Conservation (phyloP, 2,329 filamentous ascomycete genomes). For the Phialophora chinensis region DNA sequence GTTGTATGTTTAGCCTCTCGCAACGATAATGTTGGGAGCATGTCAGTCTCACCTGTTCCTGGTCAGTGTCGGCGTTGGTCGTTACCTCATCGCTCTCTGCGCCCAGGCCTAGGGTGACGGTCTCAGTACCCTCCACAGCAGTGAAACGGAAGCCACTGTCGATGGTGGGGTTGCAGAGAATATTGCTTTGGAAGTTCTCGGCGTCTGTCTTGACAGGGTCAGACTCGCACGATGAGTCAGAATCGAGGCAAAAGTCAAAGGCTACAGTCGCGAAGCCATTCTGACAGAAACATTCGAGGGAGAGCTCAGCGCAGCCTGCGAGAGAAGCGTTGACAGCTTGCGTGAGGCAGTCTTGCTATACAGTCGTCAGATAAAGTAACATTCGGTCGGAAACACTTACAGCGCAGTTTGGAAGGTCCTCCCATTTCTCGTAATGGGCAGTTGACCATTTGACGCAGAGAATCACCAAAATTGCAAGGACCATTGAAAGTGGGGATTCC, state of each 20-base stretch:
- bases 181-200: slow-evolving; percentile 4
- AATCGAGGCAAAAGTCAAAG: slow-evolving; percentile 9
- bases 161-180: slow-evolving; percentile 6
- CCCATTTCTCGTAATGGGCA: slow-evolving; percentile 4
- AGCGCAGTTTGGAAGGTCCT: slow-evolving; percentile 16
- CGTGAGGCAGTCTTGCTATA: slow-evolving; percentile 17
- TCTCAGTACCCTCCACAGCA: not conserved
- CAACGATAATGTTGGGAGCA: not conserved
- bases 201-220: slow-evolving; percentile 3
- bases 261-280: not conserved
- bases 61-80: not conserved
- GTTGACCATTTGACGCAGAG: not conserved
- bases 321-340: slow-evolving; percentile 12
- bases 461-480: not conserved
- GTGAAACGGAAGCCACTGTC: slow-evolving; percentile 11
- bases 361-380: not conserved
- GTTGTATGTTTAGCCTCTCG: not conserved
- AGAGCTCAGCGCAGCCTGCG: not conserved
- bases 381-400: not conserved
- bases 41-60: not conserved
- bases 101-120: not conserved
- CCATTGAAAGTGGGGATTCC: not conserved
- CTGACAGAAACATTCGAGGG: slow-evolving; percentile 9
- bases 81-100: not conserved
- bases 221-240: slow-evolving; percentile 1